phyloP scores from a whole-genome alignment of 2,329 filamentous ascomycete species.

The Pseudohalonectria lignicola region DNA sequence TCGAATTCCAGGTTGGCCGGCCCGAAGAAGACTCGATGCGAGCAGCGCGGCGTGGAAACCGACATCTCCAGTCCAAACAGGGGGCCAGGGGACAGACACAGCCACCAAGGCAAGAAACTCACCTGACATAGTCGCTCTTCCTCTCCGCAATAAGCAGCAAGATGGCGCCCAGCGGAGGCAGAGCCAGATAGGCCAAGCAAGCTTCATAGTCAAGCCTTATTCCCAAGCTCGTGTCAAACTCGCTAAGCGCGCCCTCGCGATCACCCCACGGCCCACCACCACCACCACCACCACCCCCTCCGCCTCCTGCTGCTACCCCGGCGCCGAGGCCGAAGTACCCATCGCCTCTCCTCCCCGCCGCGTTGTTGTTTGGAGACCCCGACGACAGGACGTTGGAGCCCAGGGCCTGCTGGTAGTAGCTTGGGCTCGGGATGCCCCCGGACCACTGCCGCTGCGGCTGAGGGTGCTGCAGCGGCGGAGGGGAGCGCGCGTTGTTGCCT shows the following conservation, averaged over 20 bases:
- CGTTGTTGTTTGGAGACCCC: no score
- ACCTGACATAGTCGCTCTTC: slow-evolving; percentile 96
- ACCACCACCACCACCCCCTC: slow-evolving; percentile 8
- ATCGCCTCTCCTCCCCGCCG: slow-evolving; percentile 10
- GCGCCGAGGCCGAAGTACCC: slow-evolving; percentile 7
- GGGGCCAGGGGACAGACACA: no score
- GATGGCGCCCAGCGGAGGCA: slow-evolving; percentile 80
- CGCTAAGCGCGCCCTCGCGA: slow-evolving; percentile 49
- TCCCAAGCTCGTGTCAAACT: slow-evolving; percentile 87
- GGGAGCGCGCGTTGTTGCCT: slow-evolving; percentile 27
- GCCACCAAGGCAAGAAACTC: no score
- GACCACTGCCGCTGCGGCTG: slow-evolving; percentile 48
- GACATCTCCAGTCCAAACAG: no score
- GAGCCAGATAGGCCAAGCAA: slow-evolving; percentile 72
- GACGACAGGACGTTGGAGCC: slow-evolving; percentile 8
- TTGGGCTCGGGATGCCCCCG: slow-evolving; percentile 26
- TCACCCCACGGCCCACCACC: slow-evolving; percentile 26
- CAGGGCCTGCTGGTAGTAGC: slow-evolving; percentile 15
- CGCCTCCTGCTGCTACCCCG: slow-evolving; percentile 1
- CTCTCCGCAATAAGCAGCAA: slow-evolving; percentile 77
- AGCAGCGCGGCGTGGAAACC: no score
- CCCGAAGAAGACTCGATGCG: no score
- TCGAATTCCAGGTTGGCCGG: no score
- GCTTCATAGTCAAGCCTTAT: slow-evolving; percentile 85
- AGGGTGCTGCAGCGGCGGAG: slow-evolving; percentile 37